These are phyloP conservation scores for Kurtzmaniella fragi DNA, from an alignment of 805 yeast species.

Conservation along the genomic window DNA sequence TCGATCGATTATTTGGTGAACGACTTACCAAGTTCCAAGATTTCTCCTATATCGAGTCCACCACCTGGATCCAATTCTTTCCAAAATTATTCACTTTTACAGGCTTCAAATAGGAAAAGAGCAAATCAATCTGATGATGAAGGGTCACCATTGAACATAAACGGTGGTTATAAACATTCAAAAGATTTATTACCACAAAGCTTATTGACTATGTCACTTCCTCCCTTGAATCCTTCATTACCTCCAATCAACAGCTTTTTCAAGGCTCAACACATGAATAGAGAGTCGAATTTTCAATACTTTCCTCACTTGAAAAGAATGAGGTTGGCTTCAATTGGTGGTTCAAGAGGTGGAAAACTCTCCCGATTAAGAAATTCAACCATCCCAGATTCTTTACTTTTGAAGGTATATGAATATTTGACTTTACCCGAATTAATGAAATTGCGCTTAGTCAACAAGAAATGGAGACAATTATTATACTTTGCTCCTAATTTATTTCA, in stretches of 20 bases:
- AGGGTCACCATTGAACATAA: neutral
- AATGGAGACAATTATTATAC: conserved; percentile 65
- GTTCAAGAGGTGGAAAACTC: conserved; percentile 21
- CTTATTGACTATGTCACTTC: conserved; percentile 16
- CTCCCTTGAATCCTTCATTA: conserved; percentile 36
- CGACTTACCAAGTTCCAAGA: conserved; percentile 2
- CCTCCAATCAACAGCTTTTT: conserved; percentile 23
- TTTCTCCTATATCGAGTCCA: neutral
- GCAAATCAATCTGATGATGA: neutral
- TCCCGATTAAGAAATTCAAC: conserved; percentile 45
- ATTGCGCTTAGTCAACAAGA: conserved; percentile 50
- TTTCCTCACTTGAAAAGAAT: conserved; percentile 52
- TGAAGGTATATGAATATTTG: conserved; percentile 48
- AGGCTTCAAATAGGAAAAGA: conserved; percentile 1
- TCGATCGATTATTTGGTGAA: conserved; percentile 19
- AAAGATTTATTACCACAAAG: neutral
- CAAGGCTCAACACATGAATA: conserved; percentile 5
- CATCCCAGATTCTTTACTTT: conserved; percentile 54
- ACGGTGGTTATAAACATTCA: neutral
- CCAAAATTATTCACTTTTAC: too few species aligned
- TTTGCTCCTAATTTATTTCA: conserved; percentile 51
- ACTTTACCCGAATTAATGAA: conserved; percentile 59
- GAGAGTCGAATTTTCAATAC: conserved; percentile 40
- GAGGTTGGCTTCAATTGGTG: conserved; percentile 40
- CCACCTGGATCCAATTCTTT: too few species aligned